Evolutionary conservation across 805 yeast genomes (phyloP), one percentile per base, ranked within the genome.

Genomic region (Saturnispora ahearnii): DNA sequence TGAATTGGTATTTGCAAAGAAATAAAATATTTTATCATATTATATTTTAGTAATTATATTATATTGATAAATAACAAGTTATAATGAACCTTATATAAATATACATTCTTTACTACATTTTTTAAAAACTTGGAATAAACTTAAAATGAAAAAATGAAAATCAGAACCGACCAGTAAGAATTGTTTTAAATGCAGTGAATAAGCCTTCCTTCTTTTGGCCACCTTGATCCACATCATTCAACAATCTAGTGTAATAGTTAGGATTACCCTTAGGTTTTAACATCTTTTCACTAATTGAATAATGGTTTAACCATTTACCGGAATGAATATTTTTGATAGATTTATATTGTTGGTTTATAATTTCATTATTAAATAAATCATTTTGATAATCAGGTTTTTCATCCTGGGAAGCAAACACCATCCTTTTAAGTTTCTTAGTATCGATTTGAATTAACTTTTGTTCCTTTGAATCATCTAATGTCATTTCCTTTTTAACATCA

Each of bases 221-320:
- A 44, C 71, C 71, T 18, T 59, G 59, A 52, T 74, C 72, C 40
- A 89, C 75, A 62, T 87, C 95, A 28, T 74, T 72, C 66, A 83
- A 56, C 48, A 89, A 72, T 59, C 93, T 74, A 38, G 73, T 76
- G 60, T 89, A 89, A 62, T 89, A 89, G 44, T 73, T 65, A 2
- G 95, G 88, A 65, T 87, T 86, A 2, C 96, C 96, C 59, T 82
- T 81, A n/a, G 97, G 97, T 56, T 66, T 72, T 59, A 78, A 66
- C 55, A 89, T 66, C 61, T 84, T 84, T 41, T 79, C 84, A 50
- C 81, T 81, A 33, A 81, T 74, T 53, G 75, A 71, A 62, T 85
- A 86, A 59, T 79, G 79, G 51, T 76, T 75, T 58, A 71, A 73
- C 70, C 81, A 81, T 59, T 81, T 81, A 61, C 81, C 82, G 50